These are phyloP conservation scores for Pseudopithomyces chartarum DNA, from an alignment of 2,329 filamentous ascomycete genomes.

Conservation along the genomic window DNA sequence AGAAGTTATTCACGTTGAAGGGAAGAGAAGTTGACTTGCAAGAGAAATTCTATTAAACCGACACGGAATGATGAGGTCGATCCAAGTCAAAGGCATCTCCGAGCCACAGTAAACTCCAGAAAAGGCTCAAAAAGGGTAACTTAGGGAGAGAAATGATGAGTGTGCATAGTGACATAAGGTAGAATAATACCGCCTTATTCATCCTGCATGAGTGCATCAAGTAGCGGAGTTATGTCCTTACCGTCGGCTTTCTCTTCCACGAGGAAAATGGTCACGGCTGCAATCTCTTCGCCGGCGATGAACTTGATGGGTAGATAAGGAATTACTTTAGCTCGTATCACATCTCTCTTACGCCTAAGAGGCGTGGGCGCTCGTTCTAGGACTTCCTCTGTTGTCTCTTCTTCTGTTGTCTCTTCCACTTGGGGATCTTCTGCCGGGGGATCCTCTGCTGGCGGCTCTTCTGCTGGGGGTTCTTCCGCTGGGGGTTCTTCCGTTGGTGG, in stretches of 20 bases:
- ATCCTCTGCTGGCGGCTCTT: not conserved
- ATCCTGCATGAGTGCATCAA: conserved; percentile 8
- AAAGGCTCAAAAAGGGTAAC: not conserved
- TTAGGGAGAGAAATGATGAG: not conserved
- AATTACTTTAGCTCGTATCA: conserved; percentile 16
- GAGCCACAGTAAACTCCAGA: not conserved
- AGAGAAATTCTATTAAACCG: not conserved
- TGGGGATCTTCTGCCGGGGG: not conserved
- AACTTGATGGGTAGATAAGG: conserved; percentile 12
- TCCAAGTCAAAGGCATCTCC: not conserved
- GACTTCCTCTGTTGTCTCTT: not conserved
- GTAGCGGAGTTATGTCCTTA: conserved; percentile 18
- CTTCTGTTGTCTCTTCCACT: not conserved
- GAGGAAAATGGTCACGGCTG: conserved; percentile 21
- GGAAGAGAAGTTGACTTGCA: not conserved
- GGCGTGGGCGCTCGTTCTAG: not conserved
- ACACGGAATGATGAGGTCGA: not conserved
- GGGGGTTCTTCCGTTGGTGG: not conserved
- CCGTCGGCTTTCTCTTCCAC: conserved; percentile 30
- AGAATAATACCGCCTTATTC: not conserved
- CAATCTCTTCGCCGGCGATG: conserved; percentile 17
- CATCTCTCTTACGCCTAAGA: conserved; percentile 19
- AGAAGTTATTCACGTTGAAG: not conserved
- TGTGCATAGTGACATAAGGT: not conserved
- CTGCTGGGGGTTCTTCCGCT: not conserved